These are phyloP conservation scores for Allium fistulosum DNA, from an alignment of 106 monocot genomes.

Conservation along the genomic window DNA sequence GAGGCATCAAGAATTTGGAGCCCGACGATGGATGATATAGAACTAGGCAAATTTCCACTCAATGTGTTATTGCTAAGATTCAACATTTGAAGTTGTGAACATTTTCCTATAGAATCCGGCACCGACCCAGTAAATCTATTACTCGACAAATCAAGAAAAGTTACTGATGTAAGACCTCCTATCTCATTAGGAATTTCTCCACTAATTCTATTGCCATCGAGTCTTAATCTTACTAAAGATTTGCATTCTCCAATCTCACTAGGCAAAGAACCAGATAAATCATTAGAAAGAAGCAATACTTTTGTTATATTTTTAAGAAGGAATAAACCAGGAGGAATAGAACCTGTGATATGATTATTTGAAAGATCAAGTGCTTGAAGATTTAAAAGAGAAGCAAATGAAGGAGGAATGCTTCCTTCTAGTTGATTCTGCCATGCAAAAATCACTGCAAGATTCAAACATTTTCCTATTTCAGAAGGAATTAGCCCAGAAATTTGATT, in stretches of 20 bases:
- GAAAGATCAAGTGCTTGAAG: slow-evolving; percentile 80
- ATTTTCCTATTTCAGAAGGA: slow-evolving; percentile 27
- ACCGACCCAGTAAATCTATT: slow-evolving; percentile 58
- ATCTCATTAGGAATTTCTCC: slow-evolving; percentile 59
- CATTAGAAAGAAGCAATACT: slow-evolving; percentile 66
- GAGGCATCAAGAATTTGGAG: slow-evolving; percentile 76
- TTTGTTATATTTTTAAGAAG: slow-evolving; percentile 75
- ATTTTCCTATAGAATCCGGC: slow-evolving; percentile 62
- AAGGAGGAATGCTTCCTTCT: slow-evolving; percentile 68
- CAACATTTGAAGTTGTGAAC: slow-evolving; percentile 79
- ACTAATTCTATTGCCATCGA: slow-evolving; percentile 55
- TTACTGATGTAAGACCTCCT: slow-evolving; percentile 39
- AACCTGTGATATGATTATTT: slow-evolving; percentile 77
- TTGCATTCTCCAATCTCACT: slow-evolving; percentile 62
- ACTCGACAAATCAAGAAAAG: slow-evolving; percentile 68
- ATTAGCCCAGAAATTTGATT: slow-evolving; percentile 77
- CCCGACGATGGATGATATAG: slow-evolving; percentile 34
- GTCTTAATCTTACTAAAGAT: slow-evolving; percentile 67
- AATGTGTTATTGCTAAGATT: slow-evolving; percentile 73
- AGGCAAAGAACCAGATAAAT: slow-evolving; percentile 74
- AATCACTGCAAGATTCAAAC: slow-evolving; percentile 34
- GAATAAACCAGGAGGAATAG: slow-evolving; percentile 71
- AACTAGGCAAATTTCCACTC: slow-evolving; percentile 33
- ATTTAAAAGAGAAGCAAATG: slow-evolving; percentile 36
- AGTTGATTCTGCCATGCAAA: slow-evolving; percentile 91